Conservation (phyloP, 352 stramenopile species). For the Blastocystis sp. region DNA sequence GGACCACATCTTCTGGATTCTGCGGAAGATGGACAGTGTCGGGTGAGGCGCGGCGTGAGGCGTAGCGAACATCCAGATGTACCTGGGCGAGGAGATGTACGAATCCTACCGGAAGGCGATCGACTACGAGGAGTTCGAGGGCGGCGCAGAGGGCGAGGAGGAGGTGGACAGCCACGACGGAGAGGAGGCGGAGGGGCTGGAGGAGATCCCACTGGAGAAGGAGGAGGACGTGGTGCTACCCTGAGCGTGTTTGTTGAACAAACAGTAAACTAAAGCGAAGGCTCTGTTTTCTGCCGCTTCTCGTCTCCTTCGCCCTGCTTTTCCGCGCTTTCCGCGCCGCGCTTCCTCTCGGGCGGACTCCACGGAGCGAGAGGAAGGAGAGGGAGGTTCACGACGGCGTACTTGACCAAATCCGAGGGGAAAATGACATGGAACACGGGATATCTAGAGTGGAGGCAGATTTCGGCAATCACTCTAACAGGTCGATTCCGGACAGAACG, state of each 20-base stretch:
- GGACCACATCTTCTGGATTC: constrained; percentile 65
- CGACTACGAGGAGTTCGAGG: constrained; percentile 28
- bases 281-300: background rate
- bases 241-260: background rate
- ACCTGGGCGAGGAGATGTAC: constrained; percentile 56
- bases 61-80: constrained; percentile 49
- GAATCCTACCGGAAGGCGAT: constrained; percentile 44
- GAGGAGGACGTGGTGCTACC: background rate
- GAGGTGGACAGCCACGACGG: background rate
- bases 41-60: background rate
- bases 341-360: constrained; percentile 2
- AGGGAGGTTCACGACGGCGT: constrained; percentile 9
- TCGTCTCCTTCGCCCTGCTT: background rate
- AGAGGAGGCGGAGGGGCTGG: background rate
- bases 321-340: background rate
- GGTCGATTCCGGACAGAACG: constrained; percentile 8
- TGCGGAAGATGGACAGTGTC: constrained; percentile 49
- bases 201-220: too few species aligned
- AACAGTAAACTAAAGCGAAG: constrained; percentile 24
- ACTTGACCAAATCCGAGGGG: constrained; percentile 45
- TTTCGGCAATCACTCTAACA: constrained; percentile 5
- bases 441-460: constrained; percentile 13
- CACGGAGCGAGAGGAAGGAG: constrained; percentile 23
- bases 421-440: constrained; percentile 61
- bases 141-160: constrained; percentile 6